Evolutionary conservation across 2,329 filamentous ascomycete species (phyloP).

Genomic region (Blumeriella jaapii): DNA sequence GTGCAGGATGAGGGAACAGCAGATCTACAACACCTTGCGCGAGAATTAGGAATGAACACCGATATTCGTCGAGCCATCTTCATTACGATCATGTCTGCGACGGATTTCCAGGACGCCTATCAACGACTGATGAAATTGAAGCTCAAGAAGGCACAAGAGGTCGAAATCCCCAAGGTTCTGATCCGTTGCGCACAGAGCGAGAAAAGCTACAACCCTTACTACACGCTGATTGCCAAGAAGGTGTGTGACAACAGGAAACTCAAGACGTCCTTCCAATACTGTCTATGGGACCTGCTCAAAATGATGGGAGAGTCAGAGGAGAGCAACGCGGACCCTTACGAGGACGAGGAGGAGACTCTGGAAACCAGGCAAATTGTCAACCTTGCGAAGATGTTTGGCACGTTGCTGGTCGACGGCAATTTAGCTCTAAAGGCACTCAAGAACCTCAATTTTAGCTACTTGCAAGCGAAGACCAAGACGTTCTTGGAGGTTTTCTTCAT

Average conservation of each 20-base stretch:
- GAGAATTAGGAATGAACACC: conserved; percentile 29
- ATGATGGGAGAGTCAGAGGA: conserved; percentile 63
- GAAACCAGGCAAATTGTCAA: conserved; percentile 51
- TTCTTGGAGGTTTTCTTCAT: conserved; percentile 77
- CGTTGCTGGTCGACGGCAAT: conserved; percentile 47
- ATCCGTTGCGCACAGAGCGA: conserved; percentile 81
- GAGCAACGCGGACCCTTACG: conserved; percentile 51
- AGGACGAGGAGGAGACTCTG: conserved; percentile 41
- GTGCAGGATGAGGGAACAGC: conserved; percentile 22
- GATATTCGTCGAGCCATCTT: conserved; percentile 59
- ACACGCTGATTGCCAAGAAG: conserved; percentile 70
- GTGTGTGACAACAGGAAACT: conserved; percentile 66
- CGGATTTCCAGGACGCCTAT: conserved; percentile 75
- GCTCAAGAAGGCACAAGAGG: conserved; percentile 74
- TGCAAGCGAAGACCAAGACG: conserved; percentile 63
- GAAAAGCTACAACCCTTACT: conserved; percentile 82
- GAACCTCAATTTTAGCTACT: conserved; percentile 65
- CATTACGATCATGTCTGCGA: conserved; percentile 75
- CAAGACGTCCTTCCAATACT: conserved; percentile 76
- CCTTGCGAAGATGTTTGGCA: conserved; percentile 54
- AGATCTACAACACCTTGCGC: conserved; percentile 27
- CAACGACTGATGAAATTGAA: conserved; percentile 68
- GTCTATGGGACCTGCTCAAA: conserved; percentile 76
- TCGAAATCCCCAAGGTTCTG: conserved; percentile 78
- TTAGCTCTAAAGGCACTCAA: conserved; percentile 50